Percentiles rank a stretch among this genome's conserved stretches.
Conservation (phyloP, 805 yeast genomes). For the Vanderwaltozyma verrucispora region DNA sequence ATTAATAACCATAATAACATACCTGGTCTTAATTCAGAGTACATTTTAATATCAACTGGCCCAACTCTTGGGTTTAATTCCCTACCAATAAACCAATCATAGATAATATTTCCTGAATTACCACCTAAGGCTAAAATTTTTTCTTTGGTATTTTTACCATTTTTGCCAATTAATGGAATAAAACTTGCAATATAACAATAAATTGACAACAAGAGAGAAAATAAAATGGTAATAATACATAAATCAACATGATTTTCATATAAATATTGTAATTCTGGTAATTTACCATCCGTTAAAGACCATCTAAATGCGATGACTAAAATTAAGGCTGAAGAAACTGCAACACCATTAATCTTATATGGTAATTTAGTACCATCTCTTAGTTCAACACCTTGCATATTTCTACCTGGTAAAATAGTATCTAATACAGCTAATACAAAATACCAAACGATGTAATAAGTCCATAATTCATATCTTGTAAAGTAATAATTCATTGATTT, state of each 20-base stretch:
- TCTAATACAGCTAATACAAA: conserved; percentile 53
- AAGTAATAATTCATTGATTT: conserved; percentile 25
- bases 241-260: conserved; percentile 60
- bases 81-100: conserved; percentile 96
- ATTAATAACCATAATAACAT: conserved; percentile 75
- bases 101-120: conserved; percentile 61
- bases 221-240: conserved; percentile 49
- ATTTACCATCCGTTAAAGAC: conserved; percentile 37
- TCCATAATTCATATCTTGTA: conserved; percentile 44
- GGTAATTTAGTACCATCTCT: conserved; percentile 64
- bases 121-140: conserved; percentile 79
- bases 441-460: conserved; percentile 66
- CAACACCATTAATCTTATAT: conserved; percentile 76
- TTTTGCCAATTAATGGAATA: conserved; percentile 37
- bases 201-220: conserved; percentile 52
- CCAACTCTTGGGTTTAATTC: conserved; percentile 86
- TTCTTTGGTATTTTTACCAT: conserved; percentile 49
- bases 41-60: conserved; percentile 75
- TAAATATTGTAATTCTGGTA: conserved; percentile 75
- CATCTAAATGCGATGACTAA: conserved; percentile 42
- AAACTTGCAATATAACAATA: conserved; percentile 63
- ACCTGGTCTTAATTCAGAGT: conserved; percentile 93
- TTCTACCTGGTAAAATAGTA: conserved; percentile 53
- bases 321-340: conserved; percentile 36
- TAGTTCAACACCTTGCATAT: conserved; percentile 52